phyloP scores from a whole-genome alignment of 805 yeast genomes.

The Hyphopichia homilentoma region DNA sequence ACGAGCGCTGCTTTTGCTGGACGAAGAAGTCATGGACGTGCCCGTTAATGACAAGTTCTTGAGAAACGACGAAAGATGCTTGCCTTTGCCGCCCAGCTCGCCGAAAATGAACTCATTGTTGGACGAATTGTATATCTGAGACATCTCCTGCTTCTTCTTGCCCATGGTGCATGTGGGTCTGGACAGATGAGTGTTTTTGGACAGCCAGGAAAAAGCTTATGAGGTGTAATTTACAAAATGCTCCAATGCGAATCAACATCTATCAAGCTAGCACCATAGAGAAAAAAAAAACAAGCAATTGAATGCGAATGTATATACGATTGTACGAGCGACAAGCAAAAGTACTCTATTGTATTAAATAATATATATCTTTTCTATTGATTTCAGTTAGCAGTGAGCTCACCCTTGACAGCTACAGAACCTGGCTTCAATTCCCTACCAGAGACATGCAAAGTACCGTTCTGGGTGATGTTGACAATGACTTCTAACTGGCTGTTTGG shows the following conservation, averaged over 20 bases:
- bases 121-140: conserved; percentile 34
- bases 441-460: conserved; percentile 60
- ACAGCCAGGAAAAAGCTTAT: no score
- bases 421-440: conserved; percentile 66
- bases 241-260: no score
- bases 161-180: conserved; percentile 25
- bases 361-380: no score
- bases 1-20: conserved; percentile 5
- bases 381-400: conserved; percentile 34
- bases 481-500: conserved; percentile 67
- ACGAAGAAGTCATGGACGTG: conserved; percentile 10
- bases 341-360: no score
- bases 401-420: conserved; percentile 53
- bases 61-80: conserved; percentile 50
- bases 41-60: conserved; percentile 41
- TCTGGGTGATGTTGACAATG: conserved; percentile 59
- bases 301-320: no score
- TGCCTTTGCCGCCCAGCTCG: conserved; percentile 67
- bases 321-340: no score
- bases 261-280: no score
- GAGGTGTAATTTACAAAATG: no score
- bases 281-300: no score
- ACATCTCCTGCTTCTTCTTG: conserved; percentile 42
- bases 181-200: no score
- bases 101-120: conserved; percentile 62